Evolutionary conservation across 768 basidiomycete genomes (phyloP).

Genomic region (Psilocybe tampanensis): DNA sequence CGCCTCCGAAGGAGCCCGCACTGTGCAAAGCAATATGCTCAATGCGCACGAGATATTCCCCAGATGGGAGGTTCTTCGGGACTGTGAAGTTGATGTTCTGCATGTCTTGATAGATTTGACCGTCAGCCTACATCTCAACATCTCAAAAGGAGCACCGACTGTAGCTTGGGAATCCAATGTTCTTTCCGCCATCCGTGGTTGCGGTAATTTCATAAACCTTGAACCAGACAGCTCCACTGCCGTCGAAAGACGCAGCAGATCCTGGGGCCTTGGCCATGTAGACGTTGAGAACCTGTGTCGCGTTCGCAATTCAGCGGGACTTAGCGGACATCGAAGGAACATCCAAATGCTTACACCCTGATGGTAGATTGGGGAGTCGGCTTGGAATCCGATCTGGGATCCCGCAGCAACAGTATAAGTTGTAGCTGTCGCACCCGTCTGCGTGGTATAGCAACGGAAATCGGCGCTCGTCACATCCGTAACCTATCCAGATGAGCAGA

Average conservation of each 20-base stretch:
- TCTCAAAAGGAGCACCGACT: constrained; percentile 18
- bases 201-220: constrained; percentile 45
- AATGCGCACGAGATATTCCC: constrained; percentile 31
- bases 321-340: background rate
- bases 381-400: constrained; percentile 41
- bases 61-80: constrained; percentile 35
- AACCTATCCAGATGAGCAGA: constrained; percentile 27
- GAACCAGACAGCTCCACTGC: constrained; percentile 46
- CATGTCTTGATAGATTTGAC: constrained; percentile 18
- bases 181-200: constrained; percentile 40
- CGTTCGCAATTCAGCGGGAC: background rate
- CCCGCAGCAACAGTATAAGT: constrained; percentile 49
- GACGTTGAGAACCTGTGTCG: constrained; percentile 34
- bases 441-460: constrained; percentile 47
- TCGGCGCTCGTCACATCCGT: constrained; percentile 45
- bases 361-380: constrained; percentile 41
- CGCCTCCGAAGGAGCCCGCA: constrained; percentile 6
- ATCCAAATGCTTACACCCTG: constrained; percentile 36
- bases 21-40: constrained; percentile 6
- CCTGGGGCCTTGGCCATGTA: constrained; percentile 49
- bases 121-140: background rate
- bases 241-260: constrained; percentile 33
- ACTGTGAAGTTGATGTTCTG: constrained; percentile 36
- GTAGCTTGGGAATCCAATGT: constrained; percentile 40
- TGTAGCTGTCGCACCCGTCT: constrained; percentile 37